Evolutionary conservation across 2,329 filamentous ascomycete genomes (phyloP).

Genomic region (Exserohilum turcica): DNA sequence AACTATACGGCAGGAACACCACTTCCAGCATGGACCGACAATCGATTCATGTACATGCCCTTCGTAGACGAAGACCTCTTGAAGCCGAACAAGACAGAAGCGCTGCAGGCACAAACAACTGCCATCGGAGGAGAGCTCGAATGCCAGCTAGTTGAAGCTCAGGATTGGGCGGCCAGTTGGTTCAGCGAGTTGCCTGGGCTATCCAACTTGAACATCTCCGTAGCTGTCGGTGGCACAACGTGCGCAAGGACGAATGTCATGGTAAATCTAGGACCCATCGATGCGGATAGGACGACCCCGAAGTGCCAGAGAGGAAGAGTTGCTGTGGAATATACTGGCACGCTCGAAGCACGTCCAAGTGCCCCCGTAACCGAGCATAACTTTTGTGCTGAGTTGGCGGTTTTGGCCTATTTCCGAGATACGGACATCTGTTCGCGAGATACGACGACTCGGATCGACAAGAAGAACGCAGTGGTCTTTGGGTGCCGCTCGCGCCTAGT

Average conservation of each 20-base stretch:
- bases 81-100: not conserved
- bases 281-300: not conserved
- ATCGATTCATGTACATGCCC: constrained; percentile 56
- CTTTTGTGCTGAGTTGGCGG: not conserved
- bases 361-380: not conserved
- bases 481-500: not conserved
- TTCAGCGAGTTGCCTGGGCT: too few species aligned
- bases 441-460: not conserved
- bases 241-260: not conserved
- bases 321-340: not conserved
- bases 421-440: not conserved
- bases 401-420: not conserved
- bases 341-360: not conserved
- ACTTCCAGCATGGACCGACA: constrained; percentile 58
- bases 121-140: constrained; percentile 35
- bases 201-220: not conserved
- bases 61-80: not conserved
- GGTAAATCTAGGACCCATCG: not conserved
- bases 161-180: too few species aligned
- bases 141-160: not conserved
- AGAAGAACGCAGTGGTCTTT: not conserved
- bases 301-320: not conserved
- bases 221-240: not conserved
- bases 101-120: constrained; percentile 32
- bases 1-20: constrained; percentile 53